Evolutionary conservation across 352 stramenopile genomes (phyloP).

Genomic region (Phytophthora brassicae): DNA sequence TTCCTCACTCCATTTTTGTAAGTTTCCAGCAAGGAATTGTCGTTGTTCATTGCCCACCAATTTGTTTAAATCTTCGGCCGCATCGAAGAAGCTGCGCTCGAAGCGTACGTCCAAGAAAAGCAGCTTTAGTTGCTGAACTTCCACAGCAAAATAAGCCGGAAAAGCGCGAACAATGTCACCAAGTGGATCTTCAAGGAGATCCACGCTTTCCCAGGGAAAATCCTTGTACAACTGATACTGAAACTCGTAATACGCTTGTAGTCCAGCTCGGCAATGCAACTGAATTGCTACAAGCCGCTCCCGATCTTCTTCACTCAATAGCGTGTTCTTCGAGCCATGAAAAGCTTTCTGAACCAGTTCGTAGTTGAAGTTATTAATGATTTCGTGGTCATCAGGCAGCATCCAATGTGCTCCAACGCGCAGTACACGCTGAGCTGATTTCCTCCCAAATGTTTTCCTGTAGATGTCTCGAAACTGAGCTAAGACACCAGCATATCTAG

Average conservation of each 20-base stretch:
- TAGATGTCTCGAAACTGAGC: constrained; percentile 61
- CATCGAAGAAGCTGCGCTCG: constrained; percentile 52
- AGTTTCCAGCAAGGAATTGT: constrained; percentile 3
- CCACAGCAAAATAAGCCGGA: constrained; percentile 47
- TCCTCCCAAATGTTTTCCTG: constrained; percentile 52
- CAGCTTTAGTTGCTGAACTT: constrained; percentile 47
- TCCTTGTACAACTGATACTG: constrained; percentile 65
- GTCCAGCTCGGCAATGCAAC: constrained; percentile 57
- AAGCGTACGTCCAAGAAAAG: constrained; percentile 69
- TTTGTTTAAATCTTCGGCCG: constrained; percentile 2
- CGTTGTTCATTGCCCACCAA: constrained; percentile 43
- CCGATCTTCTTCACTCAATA: constrained; percentile 10
- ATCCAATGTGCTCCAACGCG: constrained; percentile 75
- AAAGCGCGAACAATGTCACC: constrained; percentile 34
- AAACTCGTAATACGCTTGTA: constrained; percentile 70
- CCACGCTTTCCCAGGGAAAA: constrained; percentile 36
- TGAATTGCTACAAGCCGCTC: constrained; percentile 33
- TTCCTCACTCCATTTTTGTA: constrained; percentile 24
- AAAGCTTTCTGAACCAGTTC: constrained; percentile 42
- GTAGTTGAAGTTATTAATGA: constrained; percentile 77
- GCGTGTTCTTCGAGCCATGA: background rate
- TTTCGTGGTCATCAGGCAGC: constrained; percentile 77
- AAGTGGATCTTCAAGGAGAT: constrained; percentile 47
- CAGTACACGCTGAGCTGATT: constrained; percentile 49
- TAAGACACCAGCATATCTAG: constrained; percentile 26